Conservation (phyloP, 2,329 filamentous ascomycete species). For the Pseudopyrenochaeta lycopersici region DNA sequence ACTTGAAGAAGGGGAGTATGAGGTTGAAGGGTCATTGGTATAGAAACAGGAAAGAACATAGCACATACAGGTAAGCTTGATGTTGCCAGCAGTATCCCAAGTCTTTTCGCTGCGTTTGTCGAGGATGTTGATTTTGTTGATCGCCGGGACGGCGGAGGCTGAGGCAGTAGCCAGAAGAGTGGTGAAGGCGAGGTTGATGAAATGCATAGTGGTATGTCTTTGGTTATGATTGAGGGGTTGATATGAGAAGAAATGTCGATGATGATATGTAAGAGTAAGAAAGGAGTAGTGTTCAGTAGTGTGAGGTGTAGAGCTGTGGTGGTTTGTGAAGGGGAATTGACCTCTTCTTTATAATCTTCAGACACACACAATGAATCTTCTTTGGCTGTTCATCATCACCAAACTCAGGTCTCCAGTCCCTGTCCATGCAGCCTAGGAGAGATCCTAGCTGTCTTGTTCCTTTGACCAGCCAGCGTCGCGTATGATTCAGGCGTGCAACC, state of each 20-base stretch:
- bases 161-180: slow-evolving; percentile 13
- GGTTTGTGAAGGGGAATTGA: too few species aligned
- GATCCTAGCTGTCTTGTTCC: too few species aligned
- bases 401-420: too few species aligned
- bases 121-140: slow-evolving; percentile 4
- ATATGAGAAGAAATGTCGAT: not conserved
- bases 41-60: too few species aligned
- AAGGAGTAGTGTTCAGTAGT: not conserved
- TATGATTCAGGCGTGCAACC: too few species aligned
- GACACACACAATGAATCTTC: too few species aligned
- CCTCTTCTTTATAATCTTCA: too few species aligned
- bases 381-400: too few species aligned
- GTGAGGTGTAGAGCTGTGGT: not conserved
- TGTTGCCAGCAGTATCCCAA: slow-evolving; percentile 16
- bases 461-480: too few species aligned
- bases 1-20: not conserved
- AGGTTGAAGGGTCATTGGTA: too few species aligned
- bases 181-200: slow-evolving; percentile 3
- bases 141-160: slow-evolving; percentile 8
- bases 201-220: slow-evolving; percentile 10
- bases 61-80: slow-evolving; percentile 17
- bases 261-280: not conserved
- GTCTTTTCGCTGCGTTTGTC: slow-evolving; percentile 9
- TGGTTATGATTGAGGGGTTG: not conserved
- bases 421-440: too few species aligned